Evolutionary conservation across 2,329 filamentous ascomycete genomes (phyloP).

Genomic region (Botryosphaeria agaves): DNA sequence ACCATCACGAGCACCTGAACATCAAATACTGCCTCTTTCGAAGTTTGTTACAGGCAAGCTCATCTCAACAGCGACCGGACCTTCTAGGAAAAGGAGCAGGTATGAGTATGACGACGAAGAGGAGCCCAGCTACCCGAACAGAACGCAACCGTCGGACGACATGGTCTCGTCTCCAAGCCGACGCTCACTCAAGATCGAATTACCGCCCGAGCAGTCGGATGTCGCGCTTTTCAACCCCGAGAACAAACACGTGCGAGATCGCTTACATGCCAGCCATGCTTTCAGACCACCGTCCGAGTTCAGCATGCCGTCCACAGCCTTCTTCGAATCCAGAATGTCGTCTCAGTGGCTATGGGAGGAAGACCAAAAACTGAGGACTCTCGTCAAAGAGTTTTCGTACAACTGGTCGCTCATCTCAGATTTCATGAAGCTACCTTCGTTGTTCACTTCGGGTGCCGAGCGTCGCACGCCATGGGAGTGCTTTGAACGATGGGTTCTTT

Average conservation of each 20-base stretch:
- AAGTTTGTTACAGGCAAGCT: conserved; percentile 76
- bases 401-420: conserved; percentile 94
- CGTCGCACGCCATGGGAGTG: conserved; percentile 95
- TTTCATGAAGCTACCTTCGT: conserved; percentile 54
- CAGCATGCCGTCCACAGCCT: conserved; percentile 74
- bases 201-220: conserved; percentile 48
- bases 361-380: conserved; percentile 70
- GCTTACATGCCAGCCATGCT: conserved; percentile 77
- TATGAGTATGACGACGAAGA: conserved; percentile 66
- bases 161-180: conserved; percentile 20
- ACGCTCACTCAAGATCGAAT: conserved; percentile 11
- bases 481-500: conserved; percentile 87
- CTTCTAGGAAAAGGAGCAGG: conserved; percentile 61
- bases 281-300: conserved; percentile 88
- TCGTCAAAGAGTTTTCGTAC: conserved; percentile 87
- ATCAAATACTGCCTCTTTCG: conserved; percentile 62
- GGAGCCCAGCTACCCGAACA: conserved; percentile 25
- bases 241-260: conserved; percentile 76
- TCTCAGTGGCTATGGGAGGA: conserved; percentile 87
- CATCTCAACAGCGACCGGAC: conserved; percentile 45
- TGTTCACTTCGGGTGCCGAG: conserved; percentile 73
- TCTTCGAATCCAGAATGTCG: conserved; percentile 72
- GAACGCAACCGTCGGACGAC: conserved; percentile 22
- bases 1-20: conserved; percentile 19
- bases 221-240: conserved; percentile 82